Base-by-base conservation (phyloP, 73 alveolate genomes). In the Symbiodinium natans region DNA sequence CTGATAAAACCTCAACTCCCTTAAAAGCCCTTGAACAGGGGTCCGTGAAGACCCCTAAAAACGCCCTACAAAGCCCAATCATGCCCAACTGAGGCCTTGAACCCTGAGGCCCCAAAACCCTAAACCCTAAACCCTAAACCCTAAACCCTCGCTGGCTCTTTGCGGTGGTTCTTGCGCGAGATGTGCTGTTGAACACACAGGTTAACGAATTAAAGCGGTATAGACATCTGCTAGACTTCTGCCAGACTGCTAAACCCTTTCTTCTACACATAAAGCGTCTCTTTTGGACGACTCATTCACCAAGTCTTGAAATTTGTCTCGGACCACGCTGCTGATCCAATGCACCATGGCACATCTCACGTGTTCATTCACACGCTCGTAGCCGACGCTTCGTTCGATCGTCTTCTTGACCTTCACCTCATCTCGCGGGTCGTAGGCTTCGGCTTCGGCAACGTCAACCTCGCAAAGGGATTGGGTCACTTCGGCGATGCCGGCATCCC, bases 331-430 rank as follows among this genome's bases (percentile, higher is more conserved):
- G 82, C 82, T 75, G 33, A 86, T 86, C 93, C 82, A 46, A 25
- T 86, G 54, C 56, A 31, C 93, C 92, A 83, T 27, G 92, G 74
- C 92, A 11, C n/a, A 23, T 34, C 42, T 83, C 74, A 83, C 92
- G 29, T 83, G 92, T 27, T 41, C 29, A 73, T 83, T 41, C 15
- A 83, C 92, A 40, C 27, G 31, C 71, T 83, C 74, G n/a, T n/a
- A 82, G 41, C 88, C 88, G 36, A 82, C 88, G 25, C 38, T 82
- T 38, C 5, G 38, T 82, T 40, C 1, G 63, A 82, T 82, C 38
- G 88, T 82, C 39, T 82, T 36, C 40, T 83, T 83, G 92, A 83
- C 92, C 92, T 83, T 83, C 92, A 27, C 31, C 92, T 83, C 92
- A n/a, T n/a, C n/a, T n/a, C n/a, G n/a, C n/a, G n/a, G n/a, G n/a